Percentiles rank a stretch among this genome's conserved stretches.
phyloP scores from a whole-genome alignment of 73 alveolate species.

The Urostyla sp. region DNA sequence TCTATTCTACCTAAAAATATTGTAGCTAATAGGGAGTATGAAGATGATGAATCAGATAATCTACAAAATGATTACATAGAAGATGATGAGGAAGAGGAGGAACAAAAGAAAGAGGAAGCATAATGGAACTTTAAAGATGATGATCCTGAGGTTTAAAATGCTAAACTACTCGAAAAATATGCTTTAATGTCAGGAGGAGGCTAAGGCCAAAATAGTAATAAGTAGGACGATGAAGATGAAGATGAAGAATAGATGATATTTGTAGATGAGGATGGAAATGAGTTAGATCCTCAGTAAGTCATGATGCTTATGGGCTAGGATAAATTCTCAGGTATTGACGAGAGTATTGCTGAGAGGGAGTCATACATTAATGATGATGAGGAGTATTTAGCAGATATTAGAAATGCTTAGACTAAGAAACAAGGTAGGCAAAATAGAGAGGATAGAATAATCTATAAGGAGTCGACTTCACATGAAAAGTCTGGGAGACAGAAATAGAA shows the following conservation, averaged over 20 bases:
- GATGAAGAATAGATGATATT: constrained; percentile 35
- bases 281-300: constrained; percentile 28
- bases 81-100: not conserved
- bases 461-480: constrained; percentile 33
- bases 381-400: constrained; percentile 4
- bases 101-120: constrained; percentile 3
- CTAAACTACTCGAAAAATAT: constrained; percentile 22
- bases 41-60: constrained; percentile 41
- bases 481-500: constrained; percentile 12
- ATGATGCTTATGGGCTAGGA: constrained; percentile 48
- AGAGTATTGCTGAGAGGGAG: not conserved
- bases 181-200: constrained; percentile 39
- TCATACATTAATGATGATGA: constrained; percentile 43
- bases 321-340: constrained; percentile 8
- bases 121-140: constrained; percentile 38
- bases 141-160: constrained; percentile 55
- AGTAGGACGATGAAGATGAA: not conserved
- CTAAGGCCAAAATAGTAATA: not conserved
- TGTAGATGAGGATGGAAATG: constrained; percentile 52
- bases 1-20: constrained; percentile 41
- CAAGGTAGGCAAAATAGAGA: constrained; percentile 17
- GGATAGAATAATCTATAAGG: constrained; percentile 23
- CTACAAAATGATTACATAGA: constrained; percentile 15
- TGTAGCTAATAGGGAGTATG: constrained; percentile 9
- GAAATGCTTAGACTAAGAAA: too few relatives aligned